These are phyloP conservation scores for Dinochytrium kinnereticum DNA, from an alignment of 371 early-diverging fungal species.

Conservation along the genomic window DNA sequence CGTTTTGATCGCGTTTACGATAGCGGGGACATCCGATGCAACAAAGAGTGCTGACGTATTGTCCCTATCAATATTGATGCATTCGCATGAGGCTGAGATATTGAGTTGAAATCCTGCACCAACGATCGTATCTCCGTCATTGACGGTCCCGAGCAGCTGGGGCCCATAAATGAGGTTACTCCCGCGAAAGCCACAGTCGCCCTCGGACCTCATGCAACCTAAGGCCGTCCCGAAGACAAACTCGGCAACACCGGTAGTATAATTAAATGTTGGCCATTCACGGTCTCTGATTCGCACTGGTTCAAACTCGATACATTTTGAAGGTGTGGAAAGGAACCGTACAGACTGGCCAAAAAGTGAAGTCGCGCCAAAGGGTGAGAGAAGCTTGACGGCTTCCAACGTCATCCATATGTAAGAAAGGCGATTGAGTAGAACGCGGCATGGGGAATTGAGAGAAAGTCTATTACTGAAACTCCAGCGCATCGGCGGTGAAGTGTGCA, in stretches of 20 bases:
- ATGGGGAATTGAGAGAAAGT: constrained; percentile 36
- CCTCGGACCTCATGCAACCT: constrained; percentile 40
- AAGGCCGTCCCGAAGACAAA: constrained; percentile 38
- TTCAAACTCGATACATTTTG: background rate
- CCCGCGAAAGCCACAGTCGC: background rate
- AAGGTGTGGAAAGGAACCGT: background rate
- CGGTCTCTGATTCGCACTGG: constrained; percentile 4
- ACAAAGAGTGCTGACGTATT: too few relatives aligned
- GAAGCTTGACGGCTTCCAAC: constrained; percentile 22
- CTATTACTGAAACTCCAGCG: constrained; percentile 25
- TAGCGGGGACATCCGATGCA: background rate
- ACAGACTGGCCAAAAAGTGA: background rate
- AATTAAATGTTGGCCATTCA: constrained; percentile 31
- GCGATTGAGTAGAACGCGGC: constrained; percentile 24
- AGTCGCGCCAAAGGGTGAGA: constrained; percentile 32
- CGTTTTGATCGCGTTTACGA: background rate
- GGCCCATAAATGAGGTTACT: constrained; percentile 28
- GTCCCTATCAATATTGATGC: constrained; percentile 6
- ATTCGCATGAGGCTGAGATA: constrained; percentile 33
- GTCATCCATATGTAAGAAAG: constrained; percentile 25
- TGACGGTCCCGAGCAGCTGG: constrained; percentile 25
- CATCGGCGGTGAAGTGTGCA: constrained; percentile 27
- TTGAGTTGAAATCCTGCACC: constrained; percentile 37
- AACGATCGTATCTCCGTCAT: constrained; percentile 39
- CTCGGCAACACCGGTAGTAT: constrained; percentile 34